Base-by-base conservation (phyloP, 225 moss, liverwort and hornwort genomes). In the Lunularia cruciata region DNA sequence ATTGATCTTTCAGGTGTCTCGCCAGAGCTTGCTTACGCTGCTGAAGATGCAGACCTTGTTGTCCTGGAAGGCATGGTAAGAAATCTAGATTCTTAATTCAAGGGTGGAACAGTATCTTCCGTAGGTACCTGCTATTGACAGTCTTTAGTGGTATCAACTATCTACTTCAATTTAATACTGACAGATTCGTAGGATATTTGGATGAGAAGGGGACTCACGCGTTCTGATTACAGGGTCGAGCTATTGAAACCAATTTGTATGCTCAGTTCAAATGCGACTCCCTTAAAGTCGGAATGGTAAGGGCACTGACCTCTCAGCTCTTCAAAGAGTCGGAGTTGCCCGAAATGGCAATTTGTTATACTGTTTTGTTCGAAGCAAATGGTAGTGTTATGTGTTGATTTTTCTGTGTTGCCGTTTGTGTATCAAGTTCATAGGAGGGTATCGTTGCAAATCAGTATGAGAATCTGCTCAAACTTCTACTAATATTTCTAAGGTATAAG, bases 201-300 rank as follows among this genome's bases (percentile, higher is more conserved):
- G n/a, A 40, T 13, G 13, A 6, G 40, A 40, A 3, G 0, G 61
- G 13, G 25, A 39, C 61, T 61, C 11, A 40, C 23, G n/a, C 45
- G 30, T 0, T 39, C 3, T 28, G 15, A 38, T 77, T 51, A 47
- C 79, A 86, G 90, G 95, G 95, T 49, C 85, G 95, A 66, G 83
- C 89, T 35, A 87, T 96, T 66, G 95, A 96, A 84, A 92, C 95
- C 47, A 96, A 96, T 72, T 74, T 96, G 55, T 90, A 85, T 77
- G 86, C 89, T 1, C 92, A 89, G 71, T 96, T 96, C 73, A 86
- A 89, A 63, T 90, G 90, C 36, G 95, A 96, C 73, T 92, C 95
- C 4, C 73, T 92, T 62, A 96, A 92, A 69, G 73, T 96, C 34
- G 95, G 90, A 76, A 92, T 96, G 95, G 92, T 90, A 72, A 34